These are phyloP conservation scores for Dichomitus squalens DNA, from an alignment of 1,284 basidiomycete species.

Conservation along the genomic window DNA sequence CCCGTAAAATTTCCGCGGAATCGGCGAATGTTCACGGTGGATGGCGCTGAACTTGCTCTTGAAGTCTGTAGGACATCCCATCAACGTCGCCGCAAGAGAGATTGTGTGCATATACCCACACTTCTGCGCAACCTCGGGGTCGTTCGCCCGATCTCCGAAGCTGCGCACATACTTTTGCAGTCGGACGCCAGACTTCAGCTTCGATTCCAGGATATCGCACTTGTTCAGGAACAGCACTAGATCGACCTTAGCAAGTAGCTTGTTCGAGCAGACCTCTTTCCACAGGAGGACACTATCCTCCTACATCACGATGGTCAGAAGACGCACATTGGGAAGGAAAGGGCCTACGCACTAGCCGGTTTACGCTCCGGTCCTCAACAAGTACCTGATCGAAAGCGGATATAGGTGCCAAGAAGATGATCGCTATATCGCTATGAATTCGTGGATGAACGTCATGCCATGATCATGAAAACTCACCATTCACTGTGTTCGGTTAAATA, in stretches of 20 bases:
- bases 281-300: conserved; percentile 81
- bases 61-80: conserved; percentile 51
- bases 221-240: conserved; percentile 81
- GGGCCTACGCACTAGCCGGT: conserved; percentile 56
- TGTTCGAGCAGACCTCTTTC: conserved; percentile 77
- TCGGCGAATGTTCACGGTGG: conserved; percentile 74
- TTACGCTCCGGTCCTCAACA: conserved; percentile 68
- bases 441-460: neutral
- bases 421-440: conserved; percentile 41
- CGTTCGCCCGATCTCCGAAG: conserved; percentile 73
- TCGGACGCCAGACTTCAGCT: conserved; percentile 61
- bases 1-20: conserved; percentile 76
- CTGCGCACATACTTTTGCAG: conserved; percentile 72
- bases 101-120: conserved; percentile 41
- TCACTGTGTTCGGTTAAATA: conserved; percentile 14
- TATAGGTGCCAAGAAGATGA: conserved; percentile 82
- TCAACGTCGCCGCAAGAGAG: too few species aligned
- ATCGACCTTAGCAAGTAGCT: conserved; percentile 70
- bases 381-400: conserved; percentile 79
- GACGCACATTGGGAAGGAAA: conserved; percentile 6
- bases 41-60: conserved; percentile 77
- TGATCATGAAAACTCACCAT: conserved; percentile 21
- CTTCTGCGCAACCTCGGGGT: conserved; percentile 71
- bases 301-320: conserved; percentile 35
- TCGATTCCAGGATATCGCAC: conserved; percentile 72